A percentile compares a stretch with the other conserved stretches of the same genome.
These are phyloP conservation scores for Colletotrichum echinochloae DNA, from an alignment of 2,329 filamentous ascomycete species.

Conservation along the genomic window DNA sequence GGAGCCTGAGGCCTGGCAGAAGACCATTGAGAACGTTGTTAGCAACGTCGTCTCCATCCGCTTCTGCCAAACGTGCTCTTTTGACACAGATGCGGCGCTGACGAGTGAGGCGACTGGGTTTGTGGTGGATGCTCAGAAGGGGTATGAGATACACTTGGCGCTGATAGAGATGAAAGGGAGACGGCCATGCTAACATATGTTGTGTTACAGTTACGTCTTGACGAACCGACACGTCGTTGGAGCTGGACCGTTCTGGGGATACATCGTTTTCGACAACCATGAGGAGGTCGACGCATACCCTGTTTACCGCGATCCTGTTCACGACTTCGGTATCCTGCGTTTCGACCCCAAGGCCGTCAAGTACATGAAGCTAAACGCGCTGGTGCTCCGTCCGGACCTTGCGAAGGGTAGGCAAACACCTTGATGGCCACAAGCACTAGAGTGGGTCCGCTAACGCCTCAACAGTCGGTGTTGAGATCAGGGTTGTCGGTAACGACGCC, in stretches of 20 bases:
- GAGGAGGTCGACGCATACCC: slow-evolving; percentile 96
- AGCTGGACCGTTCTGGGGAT: slow-evolving; percentile 96
- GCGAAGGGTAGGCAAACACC: slow-evolving; percentile 67
- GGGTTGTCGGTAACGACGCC: slow-evolving; percentile 98
- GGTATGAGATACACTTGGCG: slow-evolving; percentile 63
- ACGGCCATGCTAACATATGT: slow-evolving; percentile 3
- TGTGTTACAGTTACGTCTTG: slow-evolving; percentile 73
- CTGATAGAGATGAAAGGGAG: background rate
- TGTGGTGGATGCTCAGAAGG: slow-evolving; percentile 93
- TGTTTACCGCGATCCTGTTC: slow-evolving; percentile 97
- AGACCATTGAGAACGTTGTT: slow-evolving; percentile 93
- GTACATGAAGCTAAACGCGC: slow-evolving; percentile 90
- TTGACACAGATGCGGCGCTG: slow-evolving; percentile 95
- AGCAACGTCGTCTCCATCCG: slow-evolving; percentile 98
- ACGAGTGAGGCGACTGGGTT: slow-evolving; percentile 98
- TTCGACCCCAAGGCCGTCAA: slow-evolving; percentile 97
- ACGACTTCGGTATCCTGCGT: slow-evolving; percentile 96
- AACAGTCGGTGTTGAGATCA: slow-evolving; percentile 88
- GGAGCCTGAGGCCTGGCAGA: slow-evolving; percentile 81
- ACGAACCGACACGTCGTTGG: slow-evolving; percentile 95
- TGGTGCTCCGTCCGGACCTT: slow-evolving; percentile 85
- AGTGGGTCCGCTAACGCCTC: slow-evolving; percentile 38
- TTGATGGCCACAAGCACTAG: slow-evolving; percentile 28
- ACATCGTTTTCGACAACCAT: slow-evolving; percentile 98
- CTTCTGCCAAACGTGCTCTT: slow-evolving; percentile 97